Percentiles rank a stretch among this genome's conserved stretches.
phyloP scores from a whole-genome alignment of 306 rosid species.

The Cyclanthera cordifolia region DNA sequence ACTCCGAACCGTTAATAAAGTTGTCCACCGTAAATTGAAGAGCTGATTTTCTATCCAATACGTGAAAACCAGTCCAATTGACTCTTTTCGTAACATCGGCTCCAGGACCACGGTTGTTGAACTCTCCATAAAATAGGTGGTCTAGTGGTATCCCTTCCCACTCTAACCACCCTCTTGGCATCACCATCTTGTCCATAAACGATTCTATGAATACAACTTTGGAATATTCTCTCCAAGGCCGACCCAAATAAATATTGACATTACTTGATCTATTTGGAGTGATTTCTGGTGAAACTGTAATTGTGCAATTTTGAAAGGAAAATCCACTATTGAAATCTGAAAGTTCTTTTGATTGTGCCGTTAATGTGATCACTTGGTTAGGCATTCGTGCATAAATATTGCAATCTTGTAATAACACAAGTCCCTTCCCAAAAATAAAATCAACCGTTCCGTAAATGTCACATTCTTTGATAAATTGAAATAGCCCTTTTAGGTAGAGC shows the following conservation, averaged over 20 bases:
- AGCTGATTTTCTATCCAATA: background rate
- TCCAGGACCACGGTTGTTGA: background rate
- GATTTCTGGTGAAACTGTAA: background rate
- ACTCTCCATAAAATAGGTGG: background rate
- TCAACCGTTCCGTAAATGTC: background rate
- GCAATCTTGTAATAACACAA: background rate
- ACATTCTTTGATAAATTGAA: background rate
- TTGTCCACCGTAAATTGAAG: no score
- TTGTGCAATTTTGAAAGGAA: background rate
- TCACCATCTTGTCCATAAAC: background rate
- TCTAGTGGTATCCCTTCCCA: background rate
- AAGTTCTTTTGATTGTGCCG: background rate
- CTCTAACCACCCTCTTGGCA: background rate
- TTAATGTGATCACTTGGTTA: background rate
- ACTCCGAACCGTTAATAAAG: no score
- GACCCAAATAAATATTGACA: background rate
- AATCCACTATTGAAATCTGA: background rate
- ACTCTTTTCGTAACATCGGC: background rate
- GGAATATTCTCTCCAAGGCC: background rate
- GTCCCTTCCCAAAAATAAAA: background rate
- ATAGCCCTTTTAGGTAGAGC: no score
- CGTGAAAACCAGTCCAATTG: background rate
- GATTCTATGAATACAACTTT: background rate
- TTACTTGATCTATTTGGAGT: background rate
- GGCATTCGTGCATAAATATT: background rate